These are phyloP conservation scores for Cryptococcus sp. DNA, from an alignment of 1,284 basidiomycete genomes.

Conservation along the genomic window DNA sequence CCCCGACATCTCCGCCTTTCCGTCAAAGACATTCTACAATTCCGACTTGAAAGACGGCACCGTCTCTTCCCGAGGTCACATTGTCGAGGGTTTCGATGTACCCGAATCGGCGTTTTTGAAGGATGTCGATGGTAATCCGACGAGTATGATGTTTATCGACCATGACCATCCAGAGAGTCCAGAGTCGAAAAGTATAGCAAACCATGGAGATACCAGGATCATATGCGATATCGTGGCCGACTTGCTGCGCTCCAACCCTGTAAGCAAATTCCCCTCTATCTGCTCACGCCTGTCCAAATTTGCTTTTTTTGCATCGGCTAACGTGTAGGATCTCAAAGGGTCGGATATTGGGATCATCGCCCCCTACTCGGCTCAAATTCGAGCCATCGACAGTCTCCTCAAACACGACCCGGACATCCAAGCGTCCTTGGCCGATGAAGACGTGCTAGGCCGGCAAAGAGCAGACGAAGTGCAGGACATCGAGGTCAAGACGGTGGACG, in stretches of 20 bases:
- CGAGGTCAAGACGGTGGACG: slow-evolving; percentile 84
- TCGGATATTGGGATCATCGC: slow-evolving; percentile 79
- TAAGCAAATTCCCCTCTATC: slow-evolving; percentile 49
- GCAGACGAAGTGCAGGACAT: slow-evolving; percentile 60
- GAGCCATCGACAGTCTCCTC: slow-evolving; percentile 60
- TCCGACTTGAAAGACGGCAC: slow-evolving; percentile 66
- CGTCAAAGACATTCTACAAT: slow-evolving; percentile 76
- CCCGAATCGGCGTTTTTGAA: slow-evolving; percentile 52
- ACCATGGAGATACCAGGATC: slow-evolving; percentile 66
- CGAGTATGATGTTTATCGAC: slow-evolving; percentile 66
- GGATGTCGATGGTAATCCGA: slow-evolving; percentile 11
- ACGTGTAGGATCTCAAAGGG: slow-evolving; percentile 56
- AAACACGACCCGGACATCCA: slow-evolving; percentile 50
- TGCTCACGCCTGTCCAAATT: background rate
- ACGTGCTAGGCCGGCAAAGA: slow-evolving; percentile 59
- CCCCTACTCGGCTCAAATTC: slow-evolving; percentile 76
- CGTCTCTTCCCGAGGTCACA: slow-evolving; percentile 51
- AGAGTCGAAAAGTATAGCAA: slow-evolving; percentile 64
- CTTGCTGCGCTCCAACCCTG: slow-evolving; percentile 64
- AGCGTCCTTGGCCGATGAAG: slow-evolving; percentile 54
- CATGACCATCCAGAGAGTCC: slow-evolving; percentile 63
- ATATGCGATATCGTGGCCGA: slow-evolving; percentile 75
- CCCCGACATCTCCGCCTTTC: slow-evolving; percentile 78
- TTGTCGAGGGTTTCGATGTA: slow-evolving; percentile 54
- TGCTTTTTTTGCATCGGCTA: slow-evolving; percentile 1